Evolutionary conservation across 345 rosid species (phyloP).

Genomic region (Turritis glabra): DNA sequence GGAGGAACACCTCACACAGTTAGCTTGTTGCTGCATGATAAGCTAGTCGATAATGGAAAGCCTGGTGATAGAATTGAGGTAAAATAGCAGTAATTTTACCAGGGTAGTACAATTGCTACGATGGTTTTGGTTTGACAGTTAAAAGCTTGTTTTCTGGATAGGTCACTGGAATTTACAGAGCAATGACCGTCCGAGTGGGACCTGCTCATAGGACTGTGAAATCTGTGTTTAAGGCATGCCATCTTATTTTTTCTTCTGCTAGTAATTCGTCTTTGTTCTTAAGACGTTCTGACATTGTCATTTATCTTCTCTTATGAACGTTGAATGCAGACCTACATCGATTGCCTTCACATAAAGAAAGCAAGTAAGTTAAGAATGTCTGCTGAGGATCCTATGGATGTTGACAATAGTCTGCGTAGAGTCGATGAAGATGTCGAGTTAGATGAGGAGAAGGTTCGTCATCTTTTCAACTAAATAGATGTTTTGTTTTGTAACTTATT

Average conservation of each 20-base stretch:
- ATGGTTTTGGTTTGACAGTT: slow-evolving; percentile 2
- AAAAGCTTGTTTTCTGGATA: slow-evolving; percentile 32
- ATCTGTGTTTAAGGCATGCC: slow-evolving; percentile 81
- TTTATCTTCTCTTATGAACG: slow-evolving; percentile 1
- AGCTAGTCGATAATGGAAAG: slow-evolving; percentile 91
- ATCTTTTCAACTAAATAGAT: background rate
- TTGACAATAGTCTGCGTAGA: slow-evolving; percentile 59
- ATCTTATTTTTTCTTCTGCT: slow-evolving; percentile 12
- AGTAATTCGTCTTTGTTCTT: slow-evolving; percentile 9
- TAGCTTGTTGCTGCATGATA: slow-evolving; percentile 96
- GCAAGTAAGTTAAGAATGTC: slow-evolving; percentile 81
- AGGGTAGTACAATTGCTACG: background rate
- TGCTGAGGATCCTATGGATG: slow-evolving; percentile 74
- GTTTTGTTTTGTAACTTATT: background rate
- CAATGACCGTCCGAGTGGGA: slow-evolving; percentile 88
- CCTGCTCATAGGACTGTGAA: slow-evolving; percentile 90
- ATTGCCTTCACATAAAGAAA: slow-evolving; percentile 90
- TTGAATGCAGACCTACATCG: slow-evolving; percentile 73
- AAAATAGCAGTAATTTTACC: background rate
- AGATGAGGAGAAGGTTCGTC: slow-evolving; percentile 65
- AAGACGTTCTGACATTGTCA: slow-evolving; percentile 7
- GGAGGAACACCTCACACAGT: slow-evolving; percentile 99
- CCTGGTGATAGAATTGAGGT: slow-evolving; percentile 99
- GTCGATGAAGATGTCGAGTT: slow-evolving; percentile 65
- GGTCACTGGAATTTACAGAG: slow-evolving; percentile 97